Base-by-base conservation (phyloP, 805 yeast genomes). In the Kluyveromyces siamensis region DNA sequence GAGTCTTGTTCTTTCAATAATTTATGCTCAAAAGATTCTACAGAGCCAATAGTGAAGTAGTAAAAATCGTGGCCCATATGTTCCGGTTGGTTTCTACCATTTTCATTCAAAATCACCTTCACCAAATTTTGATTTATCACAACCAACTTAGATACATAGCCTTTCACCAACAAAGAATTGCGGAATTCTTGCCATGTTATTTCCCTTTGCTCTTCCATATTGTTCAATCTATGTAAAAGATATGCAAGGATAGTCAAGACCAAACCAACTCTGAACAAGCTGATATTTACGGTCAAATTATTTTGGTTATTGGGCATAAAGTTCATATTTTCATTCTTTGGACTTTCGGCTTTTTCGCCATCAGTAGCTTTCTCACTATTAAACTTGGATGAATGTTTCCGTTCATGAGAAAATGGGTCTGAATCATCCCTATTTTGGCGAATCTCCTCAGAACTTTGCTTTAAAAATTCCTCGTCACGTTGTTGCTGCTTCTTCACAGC, bases 131-230 rank as follows among this genome's bases (percentile, higher is more conserved):
- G 84, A 70, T 93, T 91, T 30, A 87, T 80, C 8, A 93, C 90
- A 17, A 80, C 67, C 46, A 93, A 72, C 54, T 77, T 79, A 43
- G 80, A 74, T 13, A 93, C 99, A 40, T 80, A 73, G 6, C 89
- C 89, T 57, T 81, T 85, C 52, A 84, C 86, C 51, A 93, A 72
- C 59, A 82, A 83, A 43, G 81, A 74, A 6, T 82, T 72, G 40
- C 87, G 77, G 70, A 93, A 91, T 61, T 91, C 96, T 70, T 93
- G 98, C 84, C 89, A 93, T 2, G 96, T 81, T 50, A 91, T 73
- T 60, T 87, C 89, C 48, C 68, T 66, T 6, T 63, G 58, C n/a
- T 65, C 64, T 36, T 62, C 70, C 18, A 59, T 50, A 8, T 58
- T 56, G 21, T 66, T 57, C 17, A 67, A 57, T 38, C 63, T 52